Evolutionary conservation across 139 green algal species (phyloP).

Genomic region (Chlorella sorokiniana): DNA sequence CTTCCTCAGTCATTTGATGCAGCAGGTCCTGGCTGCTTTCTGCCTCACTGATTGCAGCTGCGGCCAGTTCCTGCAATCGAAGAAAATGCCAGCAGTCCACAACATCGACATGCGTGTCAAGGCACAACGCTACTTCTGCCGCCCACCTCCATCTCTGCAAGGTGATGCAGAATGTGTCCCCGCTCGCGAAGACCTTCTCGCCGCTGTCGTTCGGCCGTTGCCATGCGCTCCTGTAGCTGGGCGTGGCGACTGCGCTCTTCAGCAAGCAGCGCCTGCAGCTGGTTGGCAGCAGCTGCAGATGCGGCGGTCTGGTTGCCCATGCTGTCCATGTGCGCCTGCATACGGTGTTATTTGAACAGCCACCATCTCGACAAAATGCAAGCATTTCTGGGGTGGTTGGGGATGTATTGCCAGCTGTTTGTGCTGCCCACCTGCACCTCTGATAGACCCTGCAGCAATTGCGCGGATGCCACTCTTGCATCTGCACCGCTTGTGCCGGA

Average conservation of each 20-base stretch:
- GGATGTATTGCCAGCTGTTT: neutral
- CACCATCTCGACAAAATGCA: neutral
- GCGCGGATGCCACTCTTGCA: no score
- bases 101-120: neutral
- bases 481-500: no score
- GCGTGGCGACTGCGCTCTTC: neutral
- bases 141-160: constrained; percentile 4
- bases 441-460: no score
- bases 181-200: neutral
- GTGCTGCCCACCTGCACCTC: no score
- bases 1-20: neutral
- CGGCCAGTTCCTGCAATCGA: neutral
- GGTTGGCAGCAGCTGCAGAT: neutral
- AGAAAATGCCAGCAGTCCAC: neutral
- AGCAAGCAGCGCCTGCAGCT: neutral
- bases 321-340: neutral
- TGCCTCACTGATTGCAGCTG: neutral
- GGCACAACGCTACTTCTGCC: neutral
- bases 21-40: neutral
- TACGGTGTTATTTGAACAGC: no score
- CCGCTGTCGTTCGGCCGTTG: neutral
- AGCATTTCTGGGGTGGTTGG: neutral
- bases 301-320: neutral
- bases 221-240: neutral
- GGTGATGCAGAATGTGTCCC: neutral